Evolutionary conservation across 805 yeast genomes (phyloP).

Genomic region (Clavispora phyllophila): DNA sequence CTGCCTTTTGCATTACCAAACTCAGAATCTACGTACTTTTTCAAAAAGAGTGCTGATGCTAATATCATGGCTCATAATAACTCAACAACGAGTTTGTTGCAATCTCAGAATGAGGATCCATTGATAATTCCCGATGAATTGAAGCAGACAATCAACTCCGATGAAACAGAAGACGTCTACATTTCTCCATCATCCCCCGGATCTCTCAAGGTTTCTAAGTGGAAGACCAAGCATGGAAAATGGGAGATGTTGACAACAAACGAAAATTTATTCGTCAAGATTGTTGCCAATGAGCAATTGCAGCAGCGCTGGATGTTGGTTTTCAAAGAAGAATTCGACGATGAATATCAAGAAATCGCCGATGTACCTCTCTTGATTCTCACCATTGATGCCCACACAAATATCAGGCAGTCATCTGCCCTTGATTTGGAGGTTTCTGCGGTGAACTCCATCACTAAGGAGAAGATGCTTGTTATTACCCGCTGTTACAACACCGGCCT

Average conservation of each 20-base stretch:
- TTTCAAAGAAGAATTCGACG: conserved; percentile 37
- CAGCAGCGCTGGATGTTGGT: conserved; percentile 34
- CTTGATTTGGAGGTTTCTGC: conserved; percentile 35
- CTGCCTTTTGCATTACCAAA: conserved; percentile 43
- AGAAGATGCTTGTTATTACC: conserved; percentile 25
- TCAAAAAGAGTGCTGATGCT: conserved; percentile 22
- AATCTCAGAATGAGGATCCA: conserved; percentile 12
- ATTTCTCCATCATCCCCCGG: conserved; percentile 31
- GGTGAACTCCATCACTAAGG: conserved; percentile 26
- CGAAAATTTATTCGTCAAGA: conserved; percentile 32
- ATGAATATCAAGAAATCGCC: conserved; percentile 22
- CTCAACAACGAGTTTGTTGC: conserved; percentile 2
- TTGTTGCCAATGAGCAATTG: conserved; percentile 33
- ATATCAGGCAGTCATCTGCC: conserved; percentile 31
- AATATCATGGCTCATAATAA: conserved; percentile 1
- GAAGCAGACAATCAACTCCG: conserved; percentile 35
- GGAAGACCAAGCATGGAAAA: conserved; percentile 38
- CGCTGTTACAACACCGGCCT: conserved; percentile 29
- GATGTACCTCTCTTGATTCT: conserved; percentile 35
- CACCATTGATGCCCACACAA: conserved; percentile 23
- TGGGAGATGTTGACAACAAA: conserved; percentile 41
- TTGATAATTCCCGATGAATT: conserved; percentile 32
- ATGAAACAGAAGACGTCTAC: conserved; percentile 33
- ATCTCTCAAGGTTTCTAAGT: conserved; percentile 35
- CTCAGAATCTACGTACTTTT: conserved; percentile 36